Percentiles rank a stretch among this genome's conserved stretches.
Evolutionary conservation across 495 filamentous ascomycete genomes (phyloP).

Genomic region (Stereocaulon alpinum): DNA sequence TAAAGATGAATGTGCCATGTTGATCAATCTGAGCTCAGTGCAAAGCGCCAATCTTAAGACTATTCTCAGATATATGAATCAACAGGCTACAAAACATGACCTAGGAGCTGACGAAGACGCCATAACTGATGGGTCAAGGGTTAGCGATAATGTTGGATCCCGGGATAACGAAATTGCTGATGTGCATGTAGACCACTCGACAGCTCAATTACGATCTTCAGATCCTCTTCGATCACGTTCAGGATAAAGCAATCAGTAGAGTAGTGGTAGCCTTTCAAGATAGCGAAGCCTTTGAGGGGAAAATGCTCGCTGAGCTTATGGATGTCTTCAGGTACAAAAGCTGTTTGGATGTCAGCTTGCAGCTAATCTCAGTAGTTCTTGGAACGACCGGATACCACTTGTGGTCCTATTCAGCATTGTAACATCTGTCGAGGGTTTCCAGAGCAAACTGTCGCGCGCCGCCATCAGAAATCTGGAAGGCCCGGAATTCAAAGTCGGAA

Average conservation of each 20-base stretch:
- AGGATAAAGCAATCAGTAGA: slow-evolving; percentile 42
- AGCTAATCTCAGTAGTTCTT: slow-evolving; percentile 48
- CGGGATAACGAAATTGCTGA: not conserved
- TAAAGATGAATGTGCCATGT: slow-evolving; percentile 38
- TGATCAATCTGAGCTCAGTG: slow-evolving; percentile 64
- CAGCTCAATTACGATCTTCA: slow-evolving; percentile 88
- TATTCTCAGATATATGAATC: slow-evolving; percentile 72
- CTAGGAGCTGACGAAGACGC: slow-evolving; percentile 30
- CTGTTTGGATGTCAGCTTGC: not conserved
- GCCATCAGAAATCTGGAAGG: slow-evolving; percentile 62
- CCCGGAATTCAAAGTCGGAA: slow-evolving; percentile 73
- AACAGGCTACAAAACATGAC: slow-evolving; percentile 51
- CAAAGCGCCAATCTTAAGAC: slow-evolving; percentile 78
- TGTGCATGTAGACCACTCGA: slow-evolving; percentile 45
- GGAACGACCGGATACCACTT: slow-evolving; percentile 83
- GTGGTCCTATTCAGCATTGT: slow-evolving; percentile 79
- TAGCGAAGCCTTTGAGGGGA: slow-evolving; percentile 81
- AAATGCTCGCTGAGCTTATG: slow-evolving; percentile 68
- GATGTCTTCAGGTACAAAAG: slow-evolving; percentile 58
- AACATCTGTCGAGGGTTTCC: slow-evolving; percentile 82
- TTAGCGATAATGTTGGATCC: not conserved
- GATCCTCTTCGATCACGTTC: slow-evolving; percentile 58
- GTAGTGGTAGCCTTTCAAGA: slow-evolving; percentile 76
- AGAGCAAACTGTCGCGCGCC: slow-evolving; percentile 68
- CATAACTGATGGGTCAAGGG: slow-evolving; percentile 11